Evolutionary conservation across 75 land plant genomes (phyloP).

Genomic region (Azolla pinnata): DNA sequence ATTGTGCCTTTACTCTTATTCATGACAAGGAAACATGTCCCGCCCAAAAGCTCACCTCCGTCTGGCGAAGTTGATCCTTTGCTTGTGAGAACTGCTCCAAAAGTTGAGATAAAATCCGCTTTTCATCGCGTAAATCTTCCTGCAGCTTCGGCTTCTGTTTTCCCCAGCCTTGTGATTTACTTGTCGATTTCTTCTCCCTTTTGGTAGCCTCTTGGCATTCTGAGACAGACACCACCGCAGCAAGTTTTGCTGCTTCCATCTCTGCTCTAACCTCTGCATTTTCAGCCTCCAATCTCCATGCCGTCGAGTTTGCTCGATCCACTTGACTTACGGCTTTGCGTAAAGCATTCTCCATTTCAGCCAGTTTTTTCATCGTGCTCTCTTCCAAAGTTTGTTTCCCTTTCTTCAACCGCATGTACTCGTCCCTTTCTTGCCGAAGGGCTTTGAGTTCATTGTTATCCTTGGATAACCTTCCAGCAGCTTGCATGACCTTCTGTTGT

Average conservation of each 20-base stretch:
- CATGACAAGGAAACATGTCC: not conserved
- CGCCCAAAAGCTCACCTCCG: constrained; percentile 53
- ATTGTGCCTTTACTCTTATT: not conserved
- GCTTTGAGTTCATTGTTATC: constrained; percentile 77
- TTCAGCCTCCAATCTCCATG: constrained; percentile 52
- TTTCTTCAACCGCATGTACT: constrained; percentile 51
- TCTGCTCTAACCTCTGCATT: constrained; percentile 55
- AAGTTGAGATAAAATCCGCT: constrained; percentile 33
- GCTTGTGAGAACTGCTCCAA: constrained; percentile 51
- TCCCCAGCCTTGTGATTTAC: constrained; percentile 76
- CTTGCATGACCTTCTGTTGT: constrained; percentile 90
- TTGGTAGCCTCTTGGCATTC: constrained; percentile 53
- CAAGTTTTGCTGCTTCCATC: constrained; percentile 76
- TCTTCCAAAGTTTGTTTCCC: constrained; percentile 74
- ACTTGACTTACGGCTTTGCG: constrained; percentile 73
- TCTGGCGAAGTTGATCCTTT: constrained; percentile 43
- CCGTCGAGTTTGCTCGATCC: constrained; percentile 57
- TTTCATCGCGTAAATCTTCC: constrained; percentile 66
- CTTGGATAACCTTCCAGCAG: constrained; percentile 70
- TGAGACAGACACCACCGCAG: constrained; percentile 60
- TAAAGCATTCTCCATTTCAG: constrained; percentile 80
- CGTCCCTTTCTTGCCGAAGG: constrained; percentile 73
- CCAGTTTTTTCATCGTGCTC: constrained; percentile 69
- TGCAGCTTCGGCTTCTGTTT: constrained; percentile 50
- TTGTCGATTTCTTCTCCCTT: constrained; percentile 54